A percentile compares a stretch with the other conserved stretches of the same genome.
These are phyloP conservation scores for Alnus glutinosa DNA, from an alignment of 306 rosid genomes.

Conservation along the genomic window DNA sequence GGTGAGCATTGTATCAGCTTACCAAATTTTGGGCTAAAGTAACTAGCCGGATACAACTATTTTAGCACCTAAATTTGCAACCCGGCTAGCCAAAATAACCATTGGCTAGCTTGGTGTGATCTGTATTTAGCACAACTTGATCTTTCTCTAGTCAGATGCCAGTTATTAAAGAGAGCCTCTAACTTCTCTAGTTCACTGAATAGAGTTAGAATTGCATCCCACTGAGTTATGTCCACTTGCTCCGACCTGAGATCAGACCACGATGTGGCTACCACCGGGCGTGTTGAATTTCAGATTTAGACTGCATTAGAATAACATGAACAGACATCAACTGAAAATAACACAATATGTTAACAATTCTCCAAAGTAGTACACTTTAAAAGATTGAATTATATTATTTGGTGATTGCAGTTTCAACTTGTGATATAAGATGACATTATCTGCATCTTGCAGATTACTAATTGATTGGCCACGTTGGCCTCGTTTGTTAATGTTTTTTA, in stretches of 20 bases:
- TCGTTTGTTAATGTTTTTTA: too few species aligned
- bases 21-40: too few species aligned
- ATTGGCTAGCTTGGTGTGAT: too few species aligned
- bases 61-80: too few species aligned
- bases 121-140: background rate
- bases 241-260: background rate
- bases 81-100: too few species aligned
- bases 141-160: background rate
- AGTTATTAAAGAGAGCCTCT: background rate
- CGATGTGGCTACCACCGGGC: background rate
- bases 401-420: background rate
- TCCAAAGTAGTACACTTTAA: background rate
- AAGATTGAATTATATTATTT: background rate
- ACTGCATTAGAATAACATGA: constrained; percentile 3
- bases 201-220: background rate
- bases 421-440: background rate
- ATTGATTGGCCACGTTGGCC: background rate
- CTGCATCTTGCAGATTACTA: background rate
- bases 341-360: background rate
- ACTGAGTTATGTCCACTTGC: background rate
- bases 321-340: background rate
- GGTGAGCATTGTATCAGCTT: too few species aligned
- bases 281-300: background rate
- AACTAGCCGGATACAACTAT: too few species aligned
- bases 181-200: background rate